Conservation (phyloP, 768 basidiomycete species). For the Hypholoma sublateritium region DNA sequence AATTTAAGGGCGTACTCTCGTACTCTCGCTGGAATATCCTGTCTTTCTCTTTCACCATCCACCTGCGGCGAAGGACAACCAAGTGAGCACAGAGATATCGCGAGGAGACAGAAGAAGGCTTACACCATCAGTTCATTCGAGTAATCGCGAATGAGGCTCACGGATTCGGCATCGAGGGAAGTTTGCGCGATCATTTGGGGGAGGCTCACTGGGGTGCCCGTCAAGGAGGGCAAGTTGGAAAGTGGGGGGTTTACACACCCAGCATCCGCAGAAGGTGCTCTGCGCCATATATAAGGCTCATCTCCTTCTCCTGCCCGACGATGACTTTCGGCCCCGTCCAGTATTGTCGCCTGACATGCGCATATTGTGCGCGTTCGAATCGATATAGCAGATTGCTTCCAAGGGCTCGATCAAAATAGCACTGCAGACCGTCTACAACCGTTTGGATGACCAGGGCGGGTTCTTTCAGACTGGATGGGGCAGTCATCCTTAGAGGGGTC, state of each 20-base stretch:
- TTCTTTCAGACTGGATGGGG: slow-evolving; percentile 55
- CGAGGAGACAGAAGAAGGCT: slow-evolving; percentile 14
- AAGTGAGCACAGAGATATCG: background rate
- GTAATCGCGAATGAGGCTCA: slow-evolving; percentile 82
- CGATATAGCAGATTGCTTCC: slow-evolving; percentile 91
- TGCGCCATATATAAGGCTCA: slow-evolving; percentile 91
- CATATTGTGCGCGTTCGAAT: slow-evolving; percentile 93
- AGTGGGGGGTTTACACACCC: slow-evolving; percentile 52
- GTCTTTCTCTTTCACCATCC: slow-evolving; percentile 74
- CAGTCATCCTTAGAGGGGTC: background rate
- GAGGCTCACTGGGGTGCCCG: slow-evolving; percentile 66
- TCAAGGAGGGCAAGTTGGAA: background rate
- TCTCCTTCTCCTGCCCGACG: slow-evolving; percentile 69
- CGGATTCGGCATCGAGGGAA: slow-evolving; percentile 87
- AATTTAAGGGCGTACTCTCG: slow-evolving; percentile 70
- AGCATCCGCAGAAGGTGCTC: slow-evolving; percentile 92
- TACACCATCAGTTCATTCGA: slow-evolving; percentile 85
- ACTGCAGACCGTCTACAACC: slow-evolving; percentile 78
- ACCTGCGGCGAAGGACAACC: slow-evolving; percentile 45
- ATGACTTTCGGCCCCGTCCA: slow-evolving; percentile 72
- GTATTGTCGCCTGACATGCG: slow-evolving; percentile 69
- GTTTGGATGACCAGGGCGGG: slow-evolving; percentile 73
- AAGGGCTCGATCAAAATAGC: slow-evolving; percentile 92
- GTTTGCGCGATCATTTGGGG: slow-evolving; percentile 90
- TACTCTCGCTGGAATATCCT: slow-evolving; percentile 78